These are phyloP conservation scores for Ophiostoma fasciatum DNA, from an alignment of 2,329 filamentous ascomycete species.

Conservation along the genomic window DNA sequence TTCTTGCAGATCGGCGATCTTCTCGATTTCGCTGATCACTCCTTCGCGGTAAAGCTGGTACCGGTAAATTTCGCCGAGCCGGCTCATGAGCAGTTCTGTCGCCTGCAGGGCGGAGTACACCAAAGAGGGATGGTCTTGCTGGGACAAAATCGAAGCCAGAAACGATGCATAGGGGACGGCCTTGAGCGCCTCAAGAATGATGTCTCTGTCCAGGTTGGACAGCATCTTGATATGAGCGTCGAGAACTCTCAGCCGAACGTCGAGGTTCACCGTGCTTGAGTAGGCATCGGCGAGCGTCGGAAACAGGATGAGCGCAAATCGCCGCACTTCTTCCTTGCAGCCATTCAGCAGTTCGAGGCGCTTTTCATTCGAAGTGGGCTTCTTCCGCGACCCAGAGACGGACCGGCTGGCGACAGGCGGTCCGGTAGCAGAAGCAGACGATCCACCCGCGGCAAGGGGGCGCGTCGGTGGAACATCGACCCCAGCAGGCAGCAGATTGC, in stretches of 20 bases:
- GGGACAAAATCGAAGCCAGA: slow-evolving; percentile 83
- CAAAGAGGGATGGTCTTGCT: slow-evolving; percentile 79
- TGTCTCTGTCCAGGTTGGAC: slow-evolving; percentile 74
- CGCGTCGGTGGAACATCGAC: too few relatives aligned
- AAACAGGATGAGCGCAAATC: slow-evolving; percentile 84
- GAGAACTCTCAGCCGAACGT: slow-evolving; percentile 86
- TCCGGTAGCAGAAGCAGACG: slow-evolving; percentile 22
- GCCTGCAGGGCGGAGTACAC: slow-evolving; percentile 81
- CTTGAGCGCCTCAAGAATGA: slow-evolving; percentile 72
- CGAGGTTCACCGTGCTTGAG: slow-evolving; percentile 92
- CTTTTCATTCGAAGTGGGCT: slow-evolving; percentile 54
- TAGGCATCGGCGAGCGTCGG: slow-evolving; percentile 94
- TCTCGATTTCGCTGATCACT: slow-evolving; percentile 80
- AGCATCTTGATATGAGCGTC: slow-evolving; percentile 97
- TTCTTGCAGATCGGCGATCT: slow-evolving; percentile 42
- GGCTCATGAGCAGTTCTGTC: slow-evolving; percentile 70
- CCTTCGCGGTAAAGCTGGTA: slow-evolving; percentile 97
- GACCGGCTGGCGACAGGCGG: too few relatives aligned
- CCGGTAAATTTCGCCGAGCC: slow-evolving; percentile 75
- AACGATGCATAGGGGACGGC: slow-evolving; percentile 93
- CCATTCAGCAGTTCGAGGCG: slow-evolving; percentile 64
- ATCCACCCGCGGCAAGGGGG: too few relatives aligned
- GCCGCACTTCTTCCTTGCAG: slow-evolving; percentile 77
- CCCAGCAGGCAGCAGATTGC: slow-evolving; percentile 72
- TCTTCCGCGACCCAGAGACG: slow-evolving; percentile 31